These are phyloP conservation scores for Lactarius hengduanensis DNA, from an alignment of 768 basidiomycete genomes.

Conservation along the genomic window DNA sequence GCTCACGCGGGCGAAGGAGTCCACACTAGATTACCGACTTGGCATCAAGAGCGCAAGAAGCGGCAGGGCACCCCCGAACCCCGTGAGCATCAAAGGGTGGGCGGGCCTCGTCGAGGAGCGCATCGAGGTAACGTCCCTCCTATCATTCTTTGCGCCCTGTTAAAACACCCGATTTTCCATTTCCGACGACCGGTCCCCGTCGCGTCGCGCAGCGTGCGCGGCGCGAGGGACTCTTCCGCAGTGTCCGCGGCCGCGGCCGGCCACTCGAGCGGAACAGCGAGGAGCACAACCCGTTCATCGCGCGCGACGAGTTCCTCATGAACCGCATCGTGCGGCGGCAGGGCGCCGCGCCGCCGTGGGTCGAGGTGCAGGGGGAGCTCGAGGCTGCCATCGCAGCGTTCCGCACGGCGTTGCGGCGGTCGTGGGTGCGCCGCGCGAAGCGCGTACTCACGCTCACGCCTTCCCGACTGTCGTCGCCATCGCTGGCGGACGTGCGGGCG, in stretches of 20 bases:
- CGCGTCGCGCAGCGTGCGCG: slow-evolving; percentile 56
- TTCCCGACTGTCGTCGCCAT: slow-evolving; percentile 39
- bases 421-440: slow-evolving; percentile 75
- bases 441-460: slow-evolving; percentile 56
- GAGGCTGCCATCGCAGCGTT: slow-evolving; percentile 62
- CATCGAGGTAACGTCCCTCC: slow-evolving; percentile 58
- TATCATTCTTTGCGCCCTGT: not conserved
- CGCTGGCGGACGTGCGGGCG: slow-evolving; percentile 38
- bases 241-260: slow-evolving; percentile 64
- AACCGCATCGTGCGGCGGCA: slow-evolving; percentile 81
- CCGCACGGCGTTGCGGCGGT: slow-evolving; percentile 58
- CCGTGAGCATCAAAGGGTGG: slow-evolving; percentile 73
- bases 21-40: slow-evolving; percentile 72
- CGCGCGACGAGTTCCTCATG: slow-evolving; percentile 78
- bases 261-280: slow-evolving; percentile 46
- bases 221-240: slow-evolving; percentile 65
- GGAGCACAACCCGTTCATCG: slow-evolving; percentile 64
- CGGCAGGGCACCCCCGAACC: slow-evolving; percentile 43
- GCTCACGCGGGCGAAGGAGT: slow-evolving; percentile 63
- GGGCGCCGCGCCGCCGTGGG: slow-evolving; percentile 84
- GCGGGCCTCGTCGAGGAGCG: slow-evolving; percentile 70
- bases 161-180: not conserved
- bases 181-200: not conserved
- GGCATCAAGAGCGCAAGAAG: slow-evolving; percentile 44
- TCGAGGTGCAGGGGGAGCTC: slow-evolving; percentile 76